A percentile compares a stretch with the other conserved stretches of the same genome.
These are phyloP conservation scores for Neofusicoccum cordaticola DNA, from an alignment of 2,329 filamentous ascomycete species.

Conservation along the genomic window DNA sequence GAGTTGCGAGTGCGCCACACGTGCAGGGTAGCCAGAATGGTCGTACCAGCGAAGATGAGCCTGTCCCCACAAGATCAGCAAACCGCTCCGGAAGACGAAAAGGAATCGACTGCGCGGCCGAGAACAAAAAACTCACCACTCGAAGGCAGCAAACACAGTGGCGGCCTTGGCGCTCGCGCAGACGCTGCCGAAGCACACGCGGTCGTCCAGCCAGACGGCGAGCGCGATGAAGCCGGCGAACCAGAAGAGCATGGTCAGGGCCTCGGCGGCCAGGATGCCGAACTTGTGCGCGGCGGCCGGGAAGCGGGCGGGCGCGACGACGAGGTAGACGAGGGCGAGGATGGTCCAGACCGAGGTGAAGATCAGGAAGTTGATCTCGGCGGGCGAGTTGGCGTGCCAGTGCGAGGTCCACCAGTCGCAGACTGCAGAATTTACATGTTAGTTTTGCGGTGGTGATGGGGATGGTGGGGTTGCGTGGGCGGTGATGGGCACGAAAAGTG, in stretches of 20 bases:
- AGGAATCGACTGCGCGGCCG: background rate
- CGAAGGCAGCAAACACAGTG: constrained; percentile 64
- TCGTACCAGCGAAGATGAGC: constrained; percentile 53
- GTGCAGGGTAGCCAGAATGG: constrained; percentile 48
- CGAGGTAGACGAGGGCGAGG: constrained; percentile 66
- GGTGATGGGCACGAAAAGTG: too few species aligned
- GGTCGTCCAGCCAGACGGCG: constrained; percentile 61
- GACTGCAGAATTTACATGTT: constrained; percentile 43
- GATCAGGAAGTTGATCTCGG: constrained; percentile 71
- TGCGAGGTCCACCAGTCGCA: constrained; percentile 53
- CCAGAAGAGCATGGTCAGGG: constrained; percentile 81
- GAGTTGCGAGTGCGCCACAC: constrained; percentile 41
- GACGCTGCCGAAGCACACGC: constrained; percentile 52
- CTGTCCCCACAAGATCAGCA: constrained; percentile 27
- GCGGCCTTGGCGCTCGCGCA: constrained; percentile 64
- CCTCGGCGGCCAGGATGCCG: constrained; percentile 64
- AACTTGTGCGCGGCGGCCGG: constrained; percentile 60
- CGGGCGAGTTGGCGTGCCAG: constrained; percentile 53
- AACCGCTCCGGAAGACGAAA: background rate
- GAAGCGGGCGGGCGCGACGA: constrained; percentile 63
- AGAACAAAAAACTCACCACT: constrained; percentile 46
- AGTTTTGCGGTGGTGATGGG: background rate
- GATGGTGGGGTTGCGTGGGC: too few species aligned
- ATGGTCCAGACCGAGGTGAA: constrained; percentile 74
- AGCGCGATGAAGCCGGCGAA: constrained; percentile 81